These are phyloP conservation scores for Calonectria pteridis DNA, from an alignment of 2,329 filamentous ascomycete genomes.

Conservation along the genomic window DNA sequence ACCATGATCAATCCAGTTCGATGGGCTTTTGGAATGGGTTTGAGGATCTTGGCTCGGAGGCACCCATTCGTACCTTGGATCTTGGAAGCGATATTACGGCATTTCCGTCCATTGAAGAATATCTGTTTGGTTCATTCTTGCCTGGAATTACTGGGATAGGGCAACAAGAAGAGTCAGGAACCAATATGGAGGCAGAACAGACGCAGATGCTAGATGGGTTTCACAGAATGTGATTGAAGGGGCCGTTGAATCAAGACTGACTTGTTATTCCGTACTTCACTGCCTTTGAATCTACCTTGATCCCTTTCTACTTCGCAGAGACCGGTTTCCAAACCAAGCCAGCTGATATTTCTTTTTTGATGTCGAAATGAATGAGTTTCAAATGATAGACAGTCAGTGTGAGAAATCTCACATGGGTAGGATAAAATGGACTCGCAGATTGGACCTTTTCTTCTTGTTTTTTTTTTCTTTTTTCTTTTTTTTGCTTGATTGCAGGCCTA, in stretches of 20 bases:
- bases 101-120: neutral
- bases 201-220: neutral
- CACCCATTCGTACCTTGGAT: neutral
- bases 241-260: neutral
- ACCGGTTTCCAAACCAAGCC: neutral
- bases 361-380: neutral
- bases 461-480: neutral
- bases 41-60: neutral
- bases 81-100: neutral
- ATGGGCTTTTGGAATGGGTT: neutral
- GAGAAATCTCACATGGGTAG: fast-evolving
- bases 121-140: neutral
- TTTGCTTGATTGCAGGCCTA: neutral
- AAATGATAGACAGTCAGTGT: neutral
- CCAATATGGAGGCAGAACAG: neutral
- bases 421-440: neutral
- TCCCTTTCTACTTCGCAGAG: neutral
- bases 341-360: neutral
- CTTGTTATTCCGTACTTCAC: neutral
- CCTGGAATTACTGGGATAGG: neutral
- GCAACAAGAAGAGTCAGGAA: neutral
- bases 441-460: neutral
- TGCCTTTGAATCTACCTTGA: neutral
- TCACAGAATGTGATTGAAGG: neutral
- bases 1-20: neutral